A percentile compares a stretch with the other conserved stretches of the same genome.
Conservation (phyloP, 331 rosid genomes). For the Telfairia occidentalis region DNA sequence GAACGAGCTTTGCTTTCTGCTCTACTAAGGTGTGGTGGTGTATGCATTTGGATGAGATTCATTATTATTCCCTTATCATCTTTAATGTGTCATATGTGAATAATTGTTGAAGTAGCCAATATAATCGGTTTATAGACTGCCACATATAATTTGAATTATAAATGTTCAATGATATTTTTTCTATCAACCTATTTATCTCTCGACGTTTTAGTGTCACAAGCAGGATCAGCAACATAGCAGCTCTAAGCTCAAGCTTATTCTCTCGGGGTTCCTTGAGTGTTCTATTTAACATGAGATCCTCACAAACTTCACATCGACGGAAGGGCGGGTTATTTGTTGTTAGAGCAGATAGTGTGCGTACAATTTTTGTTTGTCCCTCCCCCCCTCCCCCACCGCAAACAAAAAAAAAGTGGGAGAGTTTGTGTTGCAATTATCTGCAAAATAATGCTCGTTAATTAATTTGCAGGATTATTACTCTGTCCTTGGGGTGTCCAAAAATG, state of each 20-base stretch:
- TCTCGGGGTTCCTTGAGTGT: constrained; percentile 41
- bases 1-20: neutral
- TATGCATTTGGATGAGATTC: neutral
- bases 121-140: neutral
- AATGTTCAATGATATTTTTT: neutral
- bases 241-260: constrained; percentile 52
- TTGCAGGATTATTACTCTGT: constrained; percentile 81
- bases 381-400: neutral
- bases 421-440: neutral
- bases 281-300: constrained; percentile 29
- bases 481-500: constrained; percentile 83
- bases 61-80: neutral
- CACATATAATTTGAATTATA: neutral
- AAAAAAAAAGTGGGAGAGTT: neutral
- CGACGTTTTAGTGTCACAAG: constrained; percentile 44
- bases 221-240: constrained; percentile 41
- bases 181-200: neutral
- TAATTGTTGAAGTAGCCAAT: neutral
- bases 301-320: constrained; percentile 33
- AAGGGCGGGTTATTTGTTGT: constrained; percentile 58
- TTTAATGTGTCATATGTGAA: neutral
- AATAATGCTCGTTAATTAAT: neutral
- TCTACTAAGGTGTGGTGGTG: neutral
- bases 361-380: constrained; percentile 15
- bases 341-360: constrained; percentile 82